A percentile compares a stretch with the other conserved stretches of the same genome.
These are phyloP conservation scores for Neopestalotiopsis rosae DNA, from an alignment of 2,329 filamentous ascomycete species.

Conservation along the genomic window DNA sequence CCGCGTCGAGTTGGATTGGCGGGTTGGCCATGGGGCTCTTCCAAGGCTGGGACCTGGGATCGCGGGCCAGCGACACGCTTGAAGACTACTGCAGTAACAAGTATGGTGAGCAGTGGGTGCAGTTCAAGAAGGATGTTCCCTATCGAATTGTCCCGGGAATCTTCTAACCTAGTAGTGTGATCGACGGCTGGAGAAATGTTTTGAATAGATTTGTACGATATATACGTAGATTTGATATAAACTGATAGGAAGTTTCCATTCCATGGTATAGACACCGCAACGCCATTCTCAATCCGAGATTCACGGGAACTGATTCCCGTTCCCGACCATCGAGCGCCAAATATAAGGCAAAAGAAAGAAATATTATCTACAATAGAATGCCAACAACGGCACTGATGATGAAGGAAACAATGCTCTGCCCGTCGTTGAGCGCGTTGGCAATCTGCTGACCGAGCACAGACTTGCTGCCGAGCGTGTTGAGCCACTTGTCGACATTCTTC, in stretches of 20 bases:
- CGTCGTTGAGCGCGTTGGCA: constrained; percentile 26
- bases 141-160: constrained; percentile 43
- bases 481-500: constrained; percentile 26
- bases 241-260: too few species aligned
- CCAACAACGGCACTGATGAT: not conserved
- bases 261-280: not conserved
- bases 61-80: constrained; percentile 36
- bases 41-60: constrained; percentile 38
- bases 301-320: not conserved
- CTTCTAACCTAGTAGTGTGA: constrained; percentile 30
- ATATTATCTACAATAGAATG: not conserved
- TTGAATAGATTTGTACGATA: too few species aligned
- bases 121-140: constrained; percentile 43
- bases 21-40: constrained; percentile 34
- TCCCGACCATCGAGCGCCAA: not conserved
- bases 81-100: constrained; percentile 42
- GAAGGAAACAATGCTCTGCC: constrained; percentile 17
- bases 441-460: constrained; percentile 24
- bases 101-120: constrained; percentile 45
- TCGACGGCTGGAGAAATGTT: too few species aligned
- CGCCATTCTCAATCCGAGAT: not conserved
- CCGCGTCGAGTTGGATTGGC: constrained; percentile 41
- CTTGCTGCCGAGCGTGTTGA: constrained; percentile 23
- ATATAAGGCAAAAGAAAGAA: not conserved
- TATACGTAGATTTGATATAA: too few species aligned